A percentile compares a stretch with the other conserved stretches of the same genome.
These are phyloP conservation scores for Termitomyces titanicus DNA, from an alignment of 768 basidiomycete species.

Conservation along the genomic window DNA sequence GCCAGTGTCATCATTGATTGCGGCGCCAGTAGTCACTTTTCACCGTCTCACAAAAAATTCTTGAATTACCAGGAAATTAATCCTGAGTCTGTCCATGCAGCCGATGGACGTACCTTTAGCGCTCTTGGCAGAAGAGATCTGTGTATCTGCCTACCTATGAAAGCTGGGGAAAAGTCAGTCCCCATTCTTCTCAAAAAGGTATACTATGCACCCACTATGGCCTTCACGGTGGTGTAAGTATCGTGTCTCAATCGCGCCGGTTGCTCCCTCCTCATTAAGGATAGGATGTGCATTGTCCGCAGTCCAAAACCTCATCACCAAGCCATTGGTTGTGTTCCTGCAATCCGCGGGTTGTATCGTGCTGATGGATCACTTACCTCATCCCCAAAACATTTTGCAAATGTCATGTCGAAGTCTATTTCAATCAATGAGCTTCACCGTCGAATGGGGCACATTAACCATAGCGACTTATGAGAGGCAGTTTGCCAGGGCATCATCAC, in stretches of 20 bases:
- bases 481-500: slow-evolving; percentile 1
- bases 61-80: slow-evolving; percentile 5
- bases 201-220: slow-evolving; percentile 11
- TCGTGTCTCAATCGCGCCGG: slow-evolving; percentile 16
- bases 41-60: slow-evolving; percentile 1
- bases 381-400: slow-evolving; percentile 2
- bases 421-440: slow-evolving; percentile 30
- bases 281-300: slow-evolving; percentile 21
- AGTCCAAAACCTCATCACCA: slow-evolving; percentile 2
- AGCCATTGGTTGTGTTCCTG: slow-evolving; percentile 19
- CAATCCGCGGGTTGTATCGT: slow-evolving; percentile 23
- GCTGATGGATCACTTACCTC: slow-evolving; percentile 4
- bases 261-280: slow-evolving; percentile 10
- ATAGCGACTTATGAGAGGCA: slow-evolving; percentile 21
- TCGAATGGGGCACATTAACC: slow-evolving; percentile 31
- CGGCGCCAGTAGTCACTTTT: slow-evolving; percentile 11
- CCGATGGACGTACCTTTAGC: slow-evolving; percentile 2
- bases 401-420: slow-evolving; percentile 7
- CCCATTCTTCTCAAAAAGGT: neutral
- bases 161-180: neutral
- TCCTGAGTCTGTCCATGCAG: slow-evolving; percentile 7
- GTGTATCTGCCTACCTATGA: neutral
- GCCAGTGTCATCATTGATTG: slow-evolving; percentile 6
- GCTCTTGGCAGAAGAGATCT: slow-evolving; percentile 1
- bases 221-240: slow-evolving; percentile 24